These are phyloP conservation scores for Ganoderma multipileum DNA, from an alignment of 1,284 basidiomycete species.

Conservation along the genomic window DNA sequence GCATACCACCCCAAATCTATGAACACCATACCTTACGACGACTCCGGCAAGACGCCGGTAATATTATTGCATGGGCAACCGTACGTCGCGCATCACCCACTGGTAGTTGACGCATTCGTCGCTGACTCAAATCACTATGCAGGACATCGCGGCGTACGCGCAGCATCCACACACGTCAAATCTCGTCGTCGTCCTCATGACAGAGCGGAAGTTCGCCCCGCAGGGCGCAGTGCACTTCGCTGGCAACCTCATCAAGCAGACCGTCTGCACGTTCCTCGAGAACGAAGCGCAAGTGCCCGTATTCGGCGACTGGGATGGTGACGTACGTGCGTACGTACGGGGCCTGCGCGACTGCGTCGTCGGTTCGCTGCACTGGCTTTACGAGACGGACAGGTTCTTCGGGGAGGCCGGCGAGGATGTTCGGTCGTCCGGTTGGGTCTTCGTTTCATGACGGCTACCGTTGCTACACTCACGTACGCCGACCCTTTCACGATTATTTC, in stretches of 20 bases:
- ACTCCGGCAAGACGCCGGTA: slow-evolving; percentile 48
- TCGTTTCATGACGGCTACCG: slow-evolving; percentile 40
- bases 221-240: slow-evolving; percentile 58
- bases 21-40: slow-evolving; percentile 41
- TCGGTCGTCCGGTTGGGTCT: slow-evolving; percentile 68
- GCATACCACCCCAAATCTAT: slow-evolving; percentile 43
- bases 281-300: slow-evolving; percentile 40
- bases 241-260: slow-evolving; percentile 47
- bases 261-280: slow-evolving; percentile 45
- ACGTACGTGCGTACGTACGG: slow-evolving; percentile 51
- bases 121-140: slow-evolving; percentile 20
- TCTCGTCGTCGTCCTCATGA: slow-evolving; percentile 52
- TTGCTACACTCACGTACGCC: not conserved
- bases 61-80: slow-evolving; percentile 55
- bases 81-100: slow-evolving; percentile 40
- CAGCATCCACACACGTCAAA: slow-evolving; percentile 49
- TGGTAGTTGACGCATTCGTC: not conserved
- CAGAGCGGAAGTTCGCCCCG: slow-evolving; percentile 46
- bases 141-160: slow-evolving; percentile 61
- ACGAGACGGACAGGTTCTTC: slow-evolving; percentile 65
- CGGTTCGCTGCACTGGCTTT: slow-evolving; percentile 63
- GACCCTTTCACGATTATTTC: slow-evolving; percentile 1
- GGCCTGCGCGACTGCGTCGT: slow-evolving; percentile 58
- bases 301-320: slow-evolving; percentile 31
- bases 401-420: slow-evolving; percentile 63